Evolutionary conservation across 2,329 filamentous ascomycete genomes (phyloP).

Genomic region (Fonsecaea monophora): DNA sequence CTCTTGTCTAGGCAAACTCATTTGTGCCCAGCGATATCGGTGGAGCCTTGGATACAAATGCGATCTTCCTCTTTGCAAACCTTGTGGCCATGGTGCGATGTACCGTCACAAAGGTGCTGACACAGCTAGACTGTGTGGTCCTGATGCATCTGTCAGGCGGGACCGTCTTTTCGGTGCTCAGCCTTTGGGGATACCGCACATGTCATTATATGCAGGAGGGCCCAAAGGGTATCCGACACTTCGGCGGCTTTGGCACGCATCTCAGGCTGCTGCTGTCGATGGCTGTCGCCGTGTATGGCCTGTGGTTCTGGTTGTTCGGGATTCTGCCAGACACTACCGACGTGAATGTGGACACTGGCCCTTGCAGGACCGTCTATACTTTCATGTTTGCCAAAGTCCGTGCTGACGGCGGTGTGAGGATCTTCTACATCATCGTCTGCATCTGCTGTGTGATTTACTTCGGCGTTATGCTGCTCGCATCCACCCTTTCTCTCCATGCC

Average conservation of each 20-base stretch:
- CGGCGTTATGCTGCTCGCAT: constrained; percentile 21
- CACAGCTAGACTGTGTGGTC: constrained; percentile 25
- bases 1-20: constrained; percentile 59
- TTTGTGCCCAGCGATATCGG: constrained; percentile 77
- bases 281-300: constrained; percentile 21
- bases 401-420: constrained; percentile 25
- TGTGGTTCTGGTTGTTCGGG: constrained; percentile 26
- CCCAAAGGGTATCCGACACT: constrained; percentile 28
- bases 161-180: constrained; percentile 26
- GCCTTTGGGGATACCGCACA: constrained; percentile 29
- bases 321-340: constrained; percentile 16
- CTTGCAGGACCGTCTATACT: constrained; percentile 26
- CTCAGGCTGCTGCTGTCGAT: constrained; percentile 27
- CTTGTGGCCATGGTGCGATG: constrained; percentile 26
- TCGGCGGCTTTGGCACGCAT: constrained; percentile 31
- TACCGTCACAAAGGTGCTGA: constrained; percentile 28
- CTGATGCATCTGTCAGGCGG: constrained; percentile 26
- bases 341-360: constrained; percentile 18
- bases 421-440: constrained; percentile 30
- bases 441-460: constrained; percentile 25
- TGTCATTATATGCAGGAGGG: constrained; percentile 25
- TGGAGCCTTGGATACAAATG: constrained; percentile 72
- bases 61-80: constrained; percentile 60
- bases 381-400: constrained; percentile 30
- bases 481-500: constrained; percentile 14